Evolutionary conservation across 75 land plant species (phyloP).

Genomic region (Pinus taeda): DNA sequence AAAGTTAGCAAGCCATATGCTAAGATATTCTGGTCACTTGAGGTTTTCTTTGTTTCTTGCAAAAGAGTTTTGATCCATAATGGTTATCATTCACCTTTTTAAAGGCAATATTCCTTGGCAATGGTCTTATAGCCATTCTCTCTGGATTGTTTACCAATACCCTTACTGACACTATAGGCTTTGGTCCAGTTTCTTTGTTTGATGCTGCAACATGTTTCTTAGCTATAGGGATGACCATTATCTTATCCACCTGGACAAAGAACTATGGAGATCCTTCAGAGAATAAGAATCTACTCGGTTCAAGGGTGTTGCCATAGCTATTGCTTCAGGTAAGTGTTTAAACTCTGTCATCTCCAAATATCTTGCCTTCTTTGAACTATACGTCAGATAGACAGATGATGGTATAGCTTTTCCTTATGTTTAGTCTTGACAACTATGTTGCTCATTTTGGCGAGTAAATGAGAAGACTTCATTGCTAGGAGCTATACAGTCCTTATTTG

Average conservation of each 20-base stretch:
- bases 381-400: not conserved
- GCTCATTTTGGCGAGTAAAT: slow-evolving; percentile 45
- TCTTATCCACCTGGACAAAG: slow-evolving; percentile 81
- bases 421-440: not conserved
- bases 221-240: slow-evolving; percentile 89
- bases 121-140: slow-evolving; percentile 89
- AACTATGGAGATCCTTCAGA: slow-evolving; percentile 96
- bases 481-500: slow-evolving; percentile 96
- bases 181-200: slow-evolving; percentile 96
- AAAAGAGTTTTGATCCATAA: slow-evolving; percentile 96
- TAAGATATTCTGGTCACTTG: not conserved
- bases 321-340: slow-evolving; percentile 77
- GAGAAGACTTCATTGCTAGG: slow-evolving; percentile 98
- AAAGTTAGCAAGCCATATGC: not conserved
- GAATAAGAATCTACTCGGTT: slow-evolving; percentile 80
- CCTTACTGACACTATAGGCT: slow-evolving; percentile 66
- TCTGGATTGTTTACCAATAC: slow-evolving; percentile 86
- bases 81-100: slow-evolving; percentile 97
- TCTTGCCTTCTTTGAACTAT: not conserved
- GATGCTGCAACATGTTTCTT: slow-evolving; percentile 90
- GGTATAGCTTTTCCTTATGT: not conserved
- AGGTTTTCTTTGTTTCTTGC: slow-evolving; percentile 14
- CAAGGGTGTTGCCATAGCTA: slow-evolving; percentile 82
- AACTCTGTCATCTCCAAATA: not conserved
- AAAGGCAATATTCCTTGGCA: slow-evolving; percentile 94